Conservation (phyloP, 306 rosid genomes). For the Fragaria vesca region DNA sequence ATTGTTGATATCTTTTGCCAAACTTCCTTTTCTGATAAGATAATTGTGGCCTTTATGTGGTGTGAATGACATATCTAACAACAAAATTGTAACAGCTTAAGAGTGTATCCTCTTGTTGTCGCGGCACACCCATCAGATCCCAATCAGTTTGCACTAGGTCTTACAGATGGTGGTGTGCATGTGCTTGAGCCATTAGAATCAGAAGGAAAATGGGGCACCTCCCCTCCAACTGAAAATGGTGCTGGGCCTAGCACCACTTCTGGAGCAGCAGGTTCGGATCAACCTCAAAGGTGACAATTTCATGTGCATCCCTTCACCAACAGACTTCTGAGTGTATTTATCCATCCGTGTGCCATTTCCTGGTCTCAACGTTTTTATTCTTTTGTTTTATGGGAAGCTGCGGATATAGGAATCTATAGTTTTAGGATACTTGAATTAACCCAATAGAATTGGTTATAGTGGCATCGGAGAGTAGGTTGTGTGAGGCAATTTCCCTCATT, state of each 20-base stretch:
- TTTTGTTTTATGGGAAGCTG: constrained; percentile 50
- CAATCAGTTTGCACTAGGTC: constrained; percentile 93
- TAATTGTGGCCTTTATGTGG: not conserved
- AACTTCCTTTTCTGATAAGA: not conserved
- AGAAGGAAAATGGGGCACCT: constrained; percentile 95
- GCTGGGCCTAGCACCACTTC: constrained; percentile 79
- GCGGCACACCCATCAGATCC: constrained; percentile 98
- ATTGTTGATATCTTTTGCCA: not conserved
- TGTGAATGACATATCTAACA: constrained; percentile 11
- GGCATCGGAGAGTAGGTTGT: constrained; percentile 39
- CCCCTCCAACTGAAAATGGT: constrained; percentile 88
- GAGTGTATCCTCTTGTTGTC: constrained; percentile 75
- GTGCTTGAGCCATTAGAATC: constrained; percentile 89
- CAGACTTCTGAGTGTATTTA: constrained; percentile 39
- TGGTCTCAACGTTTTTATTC: constrained; percentile 32
- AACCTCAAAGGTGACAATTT: constrained; percentile 67
- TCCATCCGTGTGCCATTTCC: constrained; percentile 47
- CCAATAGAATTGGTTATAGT: constrained; percentile 36
- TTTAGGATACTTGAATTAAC: constrained; percentile 55
- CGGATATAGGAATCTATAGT: constrained; percentile 49
- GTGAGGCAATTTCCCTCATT: constrained; percentile 35
- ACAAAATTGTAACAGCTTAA: constrained; percentile 50
- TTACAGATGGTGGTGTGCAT: constrained; percentile 86
- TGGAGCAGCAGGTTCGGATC: constrained; percentile 67
- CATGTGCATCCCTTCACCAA: constrained; percentile 27